Evolutionary conservation across 1,284 basidiomycete species (phyloP).

Genomic region (Heterobasidion annosum): DNA sequence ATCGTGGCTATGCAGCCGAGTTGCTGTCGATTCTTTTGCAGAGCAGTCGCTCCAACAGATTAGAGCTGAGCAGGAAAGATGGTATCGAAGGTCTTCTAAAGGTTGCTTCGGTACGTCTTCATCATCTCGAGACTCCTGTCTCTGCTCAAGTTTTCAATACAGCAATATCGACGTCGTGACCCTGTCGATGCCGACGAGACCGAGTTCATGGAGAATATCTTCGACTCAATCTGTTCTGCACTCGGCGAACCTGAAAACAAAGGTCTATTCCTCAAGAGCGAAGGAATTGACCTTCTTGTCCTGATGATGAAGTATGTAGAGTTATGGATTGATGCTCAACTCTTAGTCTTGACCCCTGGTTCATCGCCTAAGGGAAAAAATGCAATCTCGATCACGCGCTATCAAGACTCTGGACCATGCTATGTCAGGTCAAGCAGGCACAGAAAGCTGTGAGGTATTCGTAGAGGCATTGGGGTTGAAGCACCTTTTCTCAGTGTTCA

Average conservation of each 20-base stretch:
- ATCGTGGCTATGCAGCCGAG: slow-evolving; percentile 82
- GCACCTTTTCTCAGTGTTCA: slow-evolving; percentile 82
- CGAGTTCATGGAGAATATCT: slow-evolving; percentile 97
- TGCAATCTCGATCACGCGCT: slow-evolving; percentile 68
- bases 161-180: slow-evolving; percentile 84
- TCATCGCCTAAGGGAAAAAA: slow-evolving; percentile 58
- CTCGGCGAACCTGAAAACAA: slow-evolving; percentile 73
- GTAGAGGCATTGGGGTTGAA: slow-evolving; percentile 86
- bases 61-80: slow-evolving; percentile 56
- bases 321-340: not conserved
- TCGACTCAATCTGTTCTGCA: slow-evolving; percentile 83
- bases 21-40: slow-evolving; percentile 86
- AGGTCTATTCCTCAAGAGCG: slow-evolving; percentile 75
- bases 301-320: slow-evolving; percentile 82
- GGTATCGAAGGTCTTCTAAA: slow-evolving; percentile 78
- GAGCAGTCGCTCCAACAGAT: slow-evolving; percentile 54
- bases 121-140: not conserved
- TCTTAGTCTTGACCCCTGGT: not conserved
- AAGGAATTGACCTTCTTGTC: slow-evolving; percentile 95
- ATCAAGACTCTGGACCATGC: slow-evolving; percentile 92
- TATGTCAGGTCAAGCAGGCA: slow-evolving; percentile 74
- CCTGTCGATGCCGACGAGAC: slow-evolving; percentile 83
- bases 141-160: not conserved
- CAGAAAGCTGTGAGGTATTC: slow-evolving; percentile 75
- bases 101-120: slow-evolving; percentile 59